Percentiles rank a stretch among this genome's conserved stretches.
Conservation (phyloP, 2,329 filamentous ascomycete genomes). For the Colletotrichum destructivum region DNA sequence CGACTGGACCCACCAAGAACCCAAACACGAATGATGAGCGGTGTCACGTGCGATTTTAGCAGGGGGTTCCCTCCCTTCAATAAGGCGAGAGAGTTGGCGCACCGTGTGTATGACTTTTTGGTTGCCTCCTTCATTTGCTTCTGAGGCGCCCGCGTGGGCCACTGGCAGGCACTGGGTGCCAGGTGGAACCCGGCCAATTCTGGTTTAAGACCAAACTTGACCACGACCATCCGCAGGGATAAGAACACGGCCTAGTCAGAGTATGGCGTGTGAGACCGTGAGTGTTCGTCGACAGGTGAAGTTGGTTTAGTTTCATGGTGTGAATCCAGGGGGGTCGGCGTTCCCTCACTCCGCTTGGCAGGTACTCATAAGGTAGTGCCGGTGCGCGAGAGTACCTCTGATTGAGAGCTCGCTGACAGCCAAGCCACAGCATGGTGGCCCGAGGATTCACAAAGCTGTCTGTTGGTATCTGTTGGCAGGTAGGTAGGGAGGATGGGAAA, state of each 20-base stretch:
- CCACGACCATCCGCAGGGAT: slow-evolving; percentile 39
- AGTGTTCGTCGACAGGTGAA: slow-evolving; percentile 4
- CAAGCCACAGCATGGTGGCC: slow-evolving; percentile 4
- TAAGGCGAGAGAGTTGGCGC: background rate
- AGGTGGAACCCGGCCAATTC: slow-evolving; percentile 19
- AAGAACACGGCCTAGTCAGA: slow-evolving; percentile 24
- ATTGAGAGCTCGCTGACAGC: slow-evolving; percentile 19
- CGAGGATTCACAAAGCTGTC: slow-evolving; percentile 30
- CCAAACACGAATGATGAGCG: slow-evolving; percentile 14
- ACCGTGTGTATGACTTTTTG: slow-evolving; percentile 6
- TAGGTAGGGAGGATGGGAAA: background rate
- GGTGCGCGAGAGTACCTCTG: slow-evolving; percentile 18
- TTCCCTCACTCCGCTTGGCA: slow-evolving; percentile 2
- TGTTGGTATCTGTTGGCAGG: background rate
- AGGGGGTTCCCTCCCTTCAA: background rate
- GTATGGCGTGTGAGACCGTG: background rate
- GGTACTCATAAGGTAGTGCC: slow-evolving; percentile 10
- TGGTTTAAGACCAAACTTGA: slow-evolving; percentile 13
- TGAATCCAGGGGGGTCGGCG: slow-evolving; percentile 21
- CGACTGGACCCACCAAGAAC: background rate
- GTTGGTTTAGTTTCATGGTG: slow-evolving; percentile 1
- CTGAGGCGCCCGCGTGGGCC: background rate
- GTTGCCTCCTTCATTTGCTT: slow-evolving; percentile 24
- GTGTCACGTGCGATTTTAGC: slow-evolving; percentile 17
- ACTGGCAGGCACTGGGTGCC: slow-evolving; percentile 31